Base-by-base conservation (phyloP, 140 eudicot species). In the Stevia rebaudiana region DNA sequence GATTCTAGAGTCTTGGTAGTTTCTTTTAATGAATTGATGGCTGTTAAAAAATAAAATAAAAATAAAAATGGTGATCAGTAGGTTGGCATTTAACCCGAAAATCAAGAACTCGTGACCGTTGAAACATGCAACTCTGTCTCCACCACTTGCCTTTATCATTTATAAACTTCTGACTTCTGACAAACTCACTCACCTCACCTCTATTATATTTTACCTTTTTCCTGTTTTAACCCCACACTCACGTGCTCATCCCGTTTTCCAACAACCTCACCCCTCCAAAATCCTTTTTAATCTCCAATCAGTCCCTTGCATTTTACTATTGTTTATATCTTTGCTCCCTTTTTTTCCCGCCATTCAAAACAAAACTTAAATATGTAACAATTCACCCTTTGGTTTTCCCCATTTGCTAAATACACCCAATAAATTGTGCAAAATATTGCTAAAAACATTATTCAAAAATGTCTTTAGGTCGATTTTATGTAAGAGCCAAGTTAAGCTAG, bases 21-120 rank as follows among this genome's bases (percentile, higher is more conserved):
- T n/a, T n/a, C n/a, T n/a, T n/a, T n/a, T n/a, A n/a, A n/a, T n/a
- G n/a, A n/a, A n/a, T n/a, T n/a, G n/a, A n/a, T n/a, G n/a, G n/a
- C n/a, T n/a, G n/a, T 42, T 16, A 17, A 8, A 15, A 2, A 46
- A 6, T 15, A 15, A 1, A 53, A 5, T 28, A 28, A 8, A 30
- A 15, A 41, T n/a, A 19, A 43, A 4, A 3, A 0, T 18, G 13
- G 18, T 46, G 51, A 54, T 36, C 8, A 51, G 54, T 67, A 51
- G 59, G 70, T 61, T 75, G 59, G 67, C 65, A 75, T 61, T 75
- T 60, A 75, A 75, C 25, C 43, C 71, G 51, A 51, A 61, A 63
- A 75, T 0, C 66, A 68, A 75, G 71, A 75, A 52, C 2, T 71
- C 80, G 80, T 75, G 80, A 75, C 80, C 80, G 75, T 75, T 75